phyloP scores from a whole-genome alignment of 306 rosid genomes.

The Medicago lupulina region DNA sequence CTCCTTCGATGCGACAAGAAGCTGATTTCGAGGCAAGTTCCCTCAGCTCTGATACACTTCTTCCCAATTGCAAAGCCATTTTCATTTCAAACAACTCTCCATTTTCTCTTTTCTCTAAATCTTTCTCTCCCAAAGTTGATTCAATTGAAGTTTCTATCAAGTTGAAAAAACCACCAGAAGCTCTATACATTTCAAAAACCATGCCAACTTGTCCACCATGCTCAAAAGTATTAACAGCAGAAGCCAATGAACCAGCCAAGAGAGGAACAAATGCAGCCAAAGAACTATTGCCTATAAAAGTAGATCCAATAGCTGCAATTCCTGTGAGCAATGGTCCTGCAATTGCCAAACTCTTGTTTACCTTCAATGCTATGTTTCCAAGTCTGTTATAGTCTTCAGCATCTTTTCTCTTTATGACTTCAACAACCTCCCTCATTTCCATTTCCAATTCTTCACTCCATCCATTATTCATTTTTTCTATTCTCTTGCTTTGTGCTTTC shows the following conservation, averaged over 20 bases:
- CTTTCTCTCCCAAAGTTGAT: conserved; percentile 53
- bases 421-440: conserved; percentile 62
- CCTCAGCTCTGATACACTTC: conserved; percentile 63
- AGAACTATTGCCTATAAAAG: conserved; percentile 51
- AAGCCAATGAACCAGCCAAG: conserved; percentile 62
- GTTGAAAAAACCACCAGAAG: conserved; percentile 59
- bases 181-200: conserved; percentile 77
- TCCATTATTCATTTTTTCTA: conserved; percentile 45
- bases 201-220: conserved; percentile 81
- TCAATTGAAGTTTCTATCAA: conserved; percentile 54
- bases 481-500: conserved; percentile 4
- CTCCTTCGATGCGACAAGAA: conserved; percentile 50
- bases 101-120: conserved; percentile 68
- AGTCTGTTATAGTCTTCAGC: conserved; percentile 67
- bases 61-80: conserved; percentile 69
- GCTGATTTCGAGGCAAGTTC: conserved; percentile 60
- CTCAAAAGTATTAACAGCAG: conserved; percentile 55
- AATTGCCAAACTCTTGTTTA: conserved; percentile 64
- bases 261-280: conserved; percentile 48
- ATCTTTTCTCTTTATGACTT: conserved; percentile 64
- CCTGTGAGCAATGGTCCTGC: conserved; percentile 76
- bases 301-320: conserved; percentile 65
- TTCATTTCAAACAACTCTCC: conserved; percentile 66
- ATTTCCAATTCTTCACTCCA: conserved; percentile 65
- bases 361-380: conserved; percentile 63